Percentiles rank a stretch among this genome's conserved stretches.
Evolutionary conservation across 345 rosid genomes (phyloP).

Genomic region (Populus alba): DNA sequence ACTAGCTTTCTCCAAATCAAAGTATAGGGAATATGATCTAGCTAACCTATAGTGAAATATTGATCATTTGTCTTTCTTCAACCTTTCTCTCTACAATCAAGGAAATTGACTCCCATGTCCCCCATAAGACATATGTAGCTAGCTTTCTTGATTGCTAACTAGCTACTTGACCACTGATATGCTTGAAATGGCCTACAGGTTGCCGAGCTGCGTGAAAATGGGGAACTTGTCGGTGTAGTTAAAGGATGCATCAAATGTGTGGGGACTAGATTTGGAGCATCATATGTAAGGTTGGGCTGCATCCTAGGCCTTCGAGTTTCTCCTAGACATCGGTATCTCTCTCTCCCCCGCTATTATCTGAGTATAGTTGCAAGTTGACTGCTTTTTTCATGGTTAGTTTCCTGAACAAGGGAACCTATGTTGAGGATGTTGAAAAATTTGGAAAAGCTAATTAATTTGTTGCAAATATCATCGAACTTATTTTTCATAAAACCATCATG

Average conservation of each 20-base stretch:
- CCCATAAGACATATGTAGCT: constrained; percentile 8
- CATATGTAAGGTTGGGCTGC: constrained; percentile 47
- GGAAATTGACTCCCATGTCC: constrained; percentile 1
- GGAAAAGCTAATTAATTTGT: neutral
- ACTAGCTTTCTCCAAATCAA: neutral
- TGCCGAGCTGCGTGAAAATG: constrained; percentile 47
- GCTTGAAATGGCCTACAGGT: constrained; percentile 43
- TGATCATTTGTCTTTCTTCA: neutral
- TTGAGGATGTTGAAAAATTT: neutral
- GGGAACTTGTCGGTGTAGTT: constrained; percentile 60
- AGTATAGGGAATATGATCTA: neutral
- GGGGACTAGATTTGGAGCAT: constrained; percentile 35
- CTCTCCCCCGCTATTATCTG: neutral
- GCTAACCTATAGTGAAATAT: too few relatives aligned
- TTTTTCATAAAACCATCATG: too few relatives aligned
- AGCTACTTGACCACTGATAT: constrained; percentile 7
- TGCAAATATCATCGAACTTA: too few relatives aligned
- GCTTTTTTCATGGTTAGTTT: neutral
- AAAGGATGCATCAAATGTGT: constrained; percentile 61
- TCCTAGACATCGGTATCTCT: constrained; percentile 45
- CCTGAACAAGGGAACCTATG: neutral
- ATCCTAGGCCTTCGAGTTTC: constrained; percentile 61
- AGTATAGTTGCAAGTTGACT: neutral
- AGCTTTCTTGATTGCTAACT: neutral
- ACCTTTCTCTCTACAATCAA: neutral